Evolutionary conservation across 768 basidiomycete species (phyloP), one percentile per base, ranked within the genome.

Genomic region (Floccularia luteovirens): DNA sequence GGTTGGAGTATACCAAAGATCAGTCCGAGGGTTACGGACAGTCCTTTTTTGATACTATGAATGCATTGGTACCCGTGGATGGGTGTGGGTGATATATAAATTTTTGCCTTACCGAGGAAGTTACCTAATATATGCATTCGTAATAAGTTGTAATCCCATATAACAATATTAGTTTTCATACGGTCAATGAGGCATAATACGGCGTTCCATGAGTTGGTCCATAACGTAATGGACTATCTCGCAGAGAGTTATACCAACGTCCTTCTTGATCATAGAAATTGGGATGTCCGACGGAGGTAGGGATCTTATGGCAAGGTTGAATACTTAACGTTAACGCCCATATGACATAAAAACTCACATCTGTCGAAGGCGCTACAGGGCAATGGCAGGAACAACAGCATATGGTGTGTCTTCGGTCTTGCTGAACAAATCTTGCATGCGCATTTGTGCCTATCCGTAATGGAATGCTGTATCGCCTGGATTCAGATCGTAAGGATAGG

Each of bases 311-410:
- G n/a, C n/a, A n/a, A n/a, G n/a, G n/a, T n/a, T n/a, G n/a, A n/a
- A n/a, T n/a, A n/a, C n/a, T n/a, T n/a, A n/a, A n/a, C n/a, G n/a
- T n/a, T n/a, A n/a, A n/a, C n/a, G n/a, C n/a, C 7, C 32, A 8
- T 12, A 34, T 8, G n/a, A 19, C 32, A 19, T 19, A 34, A 14
- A 34, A 14, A 34, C 7, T 34, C 16, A 34, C 32, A 34, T 12
- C 16, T 34, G n/a, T 34, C 16, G 32, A 17, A 17, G 7, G 7
- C 6, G 32, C 8, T 7, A 19, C 6, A 12, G 32, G n/a, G 16
- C 32, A 34, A 34, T 34, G 32, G 16, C 32, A 34, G 7, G 32
- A 14, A 17, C 32, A 34, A 19, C 32, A 34, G 16, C 32, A 34
- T 34, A 34, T 34, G 8, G 32, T 34, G 32, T 34, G 7, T 34